These are phyloP conservation scores for Hyparrhenia diplandra DNA, from an alignment of 176 grass and related monocot species.

Conservation along the genomic window DNA sequence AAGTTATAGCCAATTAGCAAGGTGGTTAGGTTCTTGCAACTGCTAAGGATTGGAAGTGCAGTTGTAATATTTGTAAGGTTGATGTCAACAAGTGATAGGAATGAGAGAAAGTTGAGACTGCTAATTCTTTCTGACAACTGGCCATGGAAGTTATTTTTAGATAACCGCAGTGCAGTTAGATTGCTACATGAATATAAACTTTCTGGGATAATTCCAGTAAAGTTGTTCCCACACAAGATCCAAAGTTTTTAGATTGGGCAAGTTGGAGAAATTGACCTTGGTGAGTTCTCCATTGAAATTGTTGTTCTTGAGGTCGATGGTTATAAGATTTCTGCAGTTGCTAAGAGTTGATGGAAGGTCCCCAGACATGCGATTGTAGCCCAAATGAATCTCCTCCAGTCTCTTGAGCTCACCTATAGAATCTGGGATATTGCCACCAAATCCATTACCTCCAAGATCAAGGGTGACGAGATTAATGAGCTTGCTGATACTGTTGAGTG, in stretches of 20 bases:
- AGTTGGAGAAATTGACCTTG: slow-evolving; percentile 35
- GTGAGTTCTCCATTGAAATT: slow-evolving; percentile 28
- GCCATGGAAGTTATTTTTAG: not conserved
- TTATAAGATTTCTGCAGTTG: slow-evolving; percentile 29
- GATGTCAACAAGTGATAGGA: slow-evolving; percentile 24
- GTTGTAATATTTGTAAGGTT: slow-evolving; percentile 24
- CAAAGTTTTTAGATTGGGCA: slow-evolving; percentile 29
- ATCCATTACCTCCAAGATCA: slow-evolving; percentile 20
- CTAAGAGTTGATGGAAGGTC: slow-evolving; percentile 29
- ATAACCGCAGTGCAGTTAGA: slow-evolving; percentile 29
- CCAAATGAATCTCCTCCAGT: slow-evolving; percentile 32
- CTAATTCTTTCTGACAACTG: slow-evolving; percentile 15
- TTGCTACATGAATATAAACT: slow-evolving; percentile 45
- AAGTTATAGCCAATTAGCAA: not conserved
- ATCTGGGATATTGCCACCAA: slow-evolving; percentile 21
- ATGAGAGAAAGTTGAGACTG: slow-evolving; percentile 16
- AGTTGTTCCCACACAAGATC: slow-evolving; percentile 31
- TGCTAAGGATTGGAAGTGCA: slow-evolving; percentile 28
- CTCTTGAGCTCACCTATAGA: slow-evolving; percentile 36
- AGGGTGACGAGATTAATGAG: too few relatives aligned
- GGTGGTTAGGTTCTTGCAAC: slow-evolving; percentile 22
- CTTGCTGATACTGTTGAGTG: too few relatives aligned
- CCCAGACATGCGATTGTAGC: slow-evolving; percentile 9
- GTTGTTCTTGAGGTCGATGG: slow-evolving; percentile 41
- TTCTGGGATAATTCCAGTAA: slow-evolving; percentile 38